Evolutionary conservation across 2,329 filamentous ascomycete genomes (phyloP), one percentile per base, ranked within the genome.

Genomic region (Botrytis hyacinthi): DNA sequence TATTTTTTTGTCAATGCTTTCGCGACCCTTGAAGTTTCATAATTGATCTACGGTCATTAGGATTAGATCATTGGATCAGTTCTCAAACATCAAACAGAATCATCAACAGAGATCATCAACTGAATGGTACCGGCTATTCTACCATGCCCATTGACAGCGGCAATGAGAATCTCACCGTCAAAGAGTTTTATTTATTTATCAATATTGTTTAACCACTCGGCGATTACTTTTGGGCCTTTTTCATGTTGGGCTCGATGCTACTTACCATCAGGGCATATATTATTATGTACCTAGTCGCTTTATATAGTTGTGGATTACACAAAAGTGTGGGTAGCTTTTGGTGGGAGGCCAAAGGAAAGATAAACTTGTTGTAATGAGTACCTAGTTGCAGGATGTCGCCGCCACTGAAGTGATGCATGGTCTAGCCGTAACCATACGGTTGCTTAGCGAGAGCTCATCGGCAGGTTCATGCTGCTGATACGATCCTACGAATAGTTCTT

Each of bases 21-120:
- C 48, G 37, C 35, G 35, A 68, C 48, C 61, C 48, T 68, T 54
- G 62, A 32, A n/a, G 71, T 72, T 72, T 72, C 71, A 72, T 72
- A 16, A 68, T 59, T 48, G 37, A 68, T 59, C 62, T 59, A 26
- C 37, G 62, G 62, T 59, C 40, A 57, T 68, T 46, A 20, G 71
- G 51, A 68, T 48, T 72, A 51, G 51, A 72, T 66, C 42, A 72
- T 72, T 72, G 70, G 70, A 59, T 22, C 40, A 65, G 44, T 54
- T 40, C 70, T 67, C 70, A 67, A 72, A 59, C 61, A 48, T 67
- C 35, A 72, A 72, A 72, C 61, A 57, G 66, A 65, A 72, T 57
- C 51, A 67, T 54, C 42, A 59, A 37, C 2, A 2, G 40, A 48
- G 26, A 60, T 51, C 40, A 72, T 68, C 62, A 72, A 44, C 48